These are phyloP conservation scores for Ustilago vetiveriae DNA, from an alignment of 1,284 basidiomycete species.

Conservation along the genomic window DNA sequence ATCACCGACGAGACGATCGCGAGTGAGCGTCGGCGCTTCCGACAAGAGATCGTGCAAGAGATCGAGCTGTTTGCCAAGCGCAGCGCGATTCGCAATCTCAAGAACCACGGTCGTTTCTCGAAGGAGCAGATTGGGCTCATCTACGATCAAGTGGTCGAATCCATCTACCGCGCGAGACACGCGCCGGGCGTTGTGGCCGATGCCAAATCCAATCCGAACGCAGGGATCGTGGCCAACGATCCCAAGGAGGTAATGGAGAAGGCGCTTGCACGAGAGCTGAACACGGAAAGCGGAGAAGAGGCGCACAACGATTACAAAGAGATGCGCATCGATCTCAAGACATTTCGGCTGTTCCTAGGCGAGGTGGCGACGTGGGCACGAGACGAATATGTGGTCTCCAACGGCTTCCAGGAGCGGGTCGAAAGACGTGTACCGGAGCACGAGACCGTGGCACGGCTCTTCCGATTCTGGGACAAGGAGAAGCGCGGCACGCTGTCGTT, in stretches of 20 bases:
- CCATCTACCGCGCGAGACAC: conserved; percentile 64
- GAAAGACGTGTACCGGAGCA: conserved; percentile 64
- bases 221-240: conserved; percentile 46
- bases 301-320: conserved; percentile 70
- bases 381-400: conserved; percentile 85
- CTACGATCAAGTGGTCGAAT: conserved; percentile 65
- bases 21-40: conserved; percentile 84
- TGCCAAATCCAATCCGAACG: conserved; percentile 33
- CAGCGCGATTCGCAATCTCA: conserved; percentile 89
- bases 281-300: conserved; percentile 25
- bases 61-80: conserved; percentile 97
- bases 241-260: conserved; percentile 49
- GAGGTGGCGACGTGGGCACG: conserved; percentile 96
- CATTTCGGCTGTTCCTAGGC: conserved; percentile 89
- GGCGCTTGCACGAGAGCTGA: conserved; percentile 33
- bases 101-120: conserved; percentile 80
- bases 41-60: conserved; percentile 88
- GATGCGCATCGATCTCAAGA: conserved; percentile 84
- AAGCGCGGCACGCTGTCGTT: conserved; percentile 58
- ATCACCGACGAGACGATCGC: conserved; percentile 96
- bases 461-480: conserved; percentile 62
- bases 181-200: conserved; percentile 43
- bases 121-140: conserved; percentile 78
- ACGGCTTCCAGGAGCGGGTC: conserved; percentile 65
- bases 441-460: conserved; percentile 55